phyloP scores from a whole-genome alignment of 331 rosid species.

The Quercus lobata region DNA sequence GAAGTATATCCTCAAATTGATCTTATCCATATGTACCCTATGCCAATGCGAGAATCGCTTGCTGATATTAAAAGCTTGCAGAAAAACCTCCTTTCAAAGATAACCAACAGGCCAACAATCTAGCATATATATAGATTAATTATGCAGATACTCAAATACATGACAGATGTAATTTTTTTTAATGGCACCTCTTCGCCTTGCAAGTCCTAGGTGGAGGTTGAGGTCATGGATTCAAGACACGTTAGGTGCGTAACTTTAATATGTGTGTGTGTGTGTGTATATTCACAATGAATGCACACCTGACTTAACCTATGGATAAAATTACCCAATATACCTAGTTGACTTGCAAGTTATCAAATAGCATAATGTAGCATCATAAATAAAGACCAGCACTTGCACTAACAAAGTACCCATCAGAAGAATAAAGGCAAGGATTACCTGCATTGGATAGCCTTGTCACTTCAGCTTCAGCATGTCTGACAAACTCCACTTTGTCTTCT shows the following conservation, averaged over 20 bases:
- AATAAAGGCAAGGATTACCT: constrained; percentile 42
- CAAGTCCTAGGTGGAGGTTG: too few relatives aligned
- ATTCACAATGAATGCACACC: neutral
- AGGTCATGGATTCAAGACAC: too few relatives aligned
- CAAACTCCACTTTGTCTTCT: constrained; percentile 77
- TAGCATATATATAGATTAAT: neutral
- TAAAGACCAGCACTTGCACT: neutral
- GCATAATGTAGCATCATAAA: neutral
- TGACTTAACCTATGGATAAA: neutral
- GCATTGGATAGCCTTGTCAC: constrained; percentile 83
- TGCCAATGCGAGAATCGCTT: neutral
- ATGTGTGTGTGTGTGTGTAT: too few relatives aligned
- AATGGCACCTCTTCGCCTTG: too few relatives aligned
- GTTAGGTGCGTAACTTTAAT: too few relatives aligned
- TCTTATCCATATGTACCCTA: neutral
- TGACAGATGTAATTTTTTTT: too few relatives aligned
- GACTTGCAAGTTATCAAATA: neutral
- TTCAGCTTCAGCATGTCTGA: constrained; percentile 75
- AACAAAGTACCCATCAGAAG: neutral
- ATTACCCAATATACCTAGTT: neutral
- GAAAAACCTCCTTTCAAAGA: neutral
- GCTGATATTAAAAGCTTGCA: neutral
- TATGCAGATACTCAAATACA: constrained; percentile 2
- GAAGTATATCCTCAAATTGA: neutral
- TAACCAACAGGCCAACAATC: neutral